These are phyloP conservation scores for Cetradonia linearis DNA, from an alignment of 495 filamentous ascomycete genomes.

Conservation along the genomic window DNA sequence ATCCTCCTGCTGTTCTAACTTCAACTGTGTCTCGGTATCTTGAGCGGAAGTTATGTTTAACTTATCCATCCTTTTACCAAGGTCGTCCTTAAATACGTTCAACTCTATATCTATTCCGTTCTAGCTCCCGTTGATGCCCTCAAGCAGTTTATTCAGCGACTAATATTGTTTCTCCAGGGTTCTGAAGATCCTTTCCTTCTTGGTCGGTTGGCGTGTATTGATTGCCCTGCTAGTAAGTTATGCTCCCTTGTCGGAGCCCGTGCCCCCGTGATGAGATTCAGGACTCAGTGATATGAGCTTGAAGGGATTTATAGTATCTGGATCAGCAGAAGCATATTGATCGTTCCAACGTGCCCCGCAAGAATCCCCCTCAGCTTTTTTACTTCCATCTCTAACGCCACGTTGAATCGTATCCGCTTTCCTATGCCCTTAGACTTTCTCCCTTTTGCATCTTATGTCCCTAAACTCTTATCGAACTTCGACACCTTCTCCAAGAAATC, in stretches of 20 bases:
- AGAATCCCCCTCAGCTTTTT: constrained; percentile 5
- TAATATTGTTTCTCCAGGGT: neutral
- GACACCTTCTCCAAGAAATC: neutral
- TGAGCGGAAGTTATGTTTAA: neutral
- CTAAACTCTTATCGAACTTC: constrained; percentile 13
- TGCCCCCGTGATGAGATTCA: neutral
- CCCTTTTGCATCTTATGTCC: constrained; percentile 2
- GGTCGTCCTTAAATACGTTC: neutral
- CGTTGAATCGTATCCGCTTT: neutral
- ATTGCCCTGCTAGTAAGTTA: neutral
- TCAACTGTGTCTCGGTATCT: neutral
- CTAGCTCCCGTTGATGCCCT: neutral
- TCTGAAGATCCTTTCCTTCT: neutral
- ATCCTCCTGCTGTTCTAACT: neutral
- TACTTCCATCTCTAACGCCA: constrained; percentile 6
- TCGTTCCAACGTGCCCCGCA: constrained; percentile 3
- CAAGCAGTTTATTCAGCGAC: neutral
- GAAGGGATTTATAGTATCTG: neutral
- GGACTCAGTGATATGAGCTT: neutral
- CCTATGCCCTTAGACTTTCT: neutral
- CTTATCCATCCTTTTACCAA: neutral
- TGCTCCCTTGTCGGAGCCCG: neutral
- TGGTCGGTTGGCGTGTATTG: neutral
- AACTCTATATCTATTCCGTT: neutral
- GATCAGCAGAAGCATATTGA: constrained; percentile 6